A percentile compares a stretch with the other conserved stretches of the same genome.
Evolutionary conservation across 2,329 filamentous ascomycete genomes (phyloP).

Genomic region (Fusarium tuaranense): DNA sequence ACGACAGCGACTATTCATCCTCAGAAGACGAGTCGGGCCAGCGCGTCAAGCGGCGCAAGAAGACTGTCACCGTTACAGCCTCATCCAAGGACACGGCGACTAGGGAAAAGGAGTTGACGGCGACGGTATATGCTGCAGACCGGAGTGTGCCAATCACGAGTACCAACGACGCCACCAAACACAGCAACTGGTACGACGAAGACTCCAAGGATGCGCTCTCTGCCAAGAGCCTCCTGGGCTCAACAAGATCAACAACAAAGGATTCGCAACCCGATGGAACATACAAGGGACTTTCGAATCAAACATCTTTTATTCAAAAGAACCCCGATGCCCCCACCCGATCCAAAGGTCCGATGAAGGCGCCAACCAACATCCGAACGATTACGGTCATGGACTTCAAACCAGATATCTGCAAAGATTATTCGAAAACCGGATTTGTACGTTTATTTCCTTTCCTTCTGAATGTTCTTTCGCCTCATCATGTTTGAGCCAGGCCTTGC

Average conservation of each 20-base stretch:
- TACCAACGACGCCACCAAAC: constrained; percentile 90
- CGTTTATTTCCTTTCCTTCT: too few species aligned
- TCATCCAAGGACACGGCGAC: constrained; percentile 63
- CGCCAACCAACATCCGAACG: constrained; percentile 88
- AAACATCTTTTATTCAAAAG: constrained; percentile 81
- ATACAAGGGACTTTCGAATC: constrained; percentile 81
- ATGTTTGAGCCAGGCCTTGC: constrained; percentile 17
- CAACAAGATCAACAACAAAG: constrained; percentile 57
- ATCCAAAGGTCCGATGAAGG: constrained; percentile 87
- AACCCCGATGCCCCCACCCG: constrained; percentile 79
- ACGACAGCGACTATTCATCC: constrained; percentile 74
- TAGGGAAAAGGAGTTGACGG: constrained; percentile 54
- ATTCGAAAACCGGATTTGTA: constrained; percentile 73
- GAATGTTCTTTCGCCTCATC: constrained; percentile 30
- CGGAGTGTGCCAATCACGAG: constrained; percentile 71
- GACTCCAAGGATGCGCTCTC: constrained; percentile 61
- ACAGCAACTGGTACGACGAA: constrained; percentile 90
- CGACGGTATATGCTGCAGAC: constrained; percentile 71
- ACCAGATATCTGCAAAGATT: constrained; percentile 93
- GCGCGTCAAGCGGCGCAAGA: constrained; percentile 82
- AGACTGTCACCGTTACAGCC: constrained; percentile 73
- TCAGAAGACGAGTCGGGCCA: constrained; percentile 83
- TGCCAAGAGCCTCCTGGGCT: constrained; percentile 69
- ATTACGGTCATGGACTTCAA: constrained; percentile 92
- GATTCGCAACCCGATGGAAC: constrained; percentile 68